Conservation (phyloP, 2,329 filamentous ascomycete genomes). For the Neonectria neomacrospora region DNA sequence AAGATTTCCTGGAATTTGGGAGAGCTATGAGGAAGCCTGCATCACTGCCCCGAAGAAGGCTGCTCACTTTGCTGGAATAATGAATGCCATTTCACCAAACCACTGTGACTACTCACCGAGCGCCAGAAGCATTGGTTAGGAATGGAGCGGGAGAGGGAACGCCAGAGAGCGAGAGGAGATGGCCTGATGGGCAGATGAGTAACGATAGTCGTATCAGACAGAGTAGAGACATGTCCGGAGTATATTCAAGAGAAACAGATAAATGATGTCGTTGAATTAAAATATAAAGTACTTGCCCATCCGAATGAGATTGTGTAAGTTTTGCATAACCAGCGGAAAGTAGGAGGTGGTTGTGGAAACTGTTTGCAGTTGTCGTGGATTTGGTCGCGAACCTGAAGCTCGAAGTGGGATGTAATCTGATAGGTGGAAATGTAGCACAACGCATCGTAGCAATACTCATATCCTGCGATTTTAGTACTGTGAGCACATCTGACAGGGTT, state of each 20-base stretch:
- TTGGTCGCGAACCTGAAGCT: not conserved
- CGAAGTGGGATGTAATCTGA: not conserved
- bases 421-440: not conserved
- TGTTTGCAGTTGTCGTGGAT: not conserved
- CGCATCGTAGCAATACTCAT: not conserved
- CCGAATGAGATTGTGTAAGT: not conserved
- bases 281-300: not conserved
- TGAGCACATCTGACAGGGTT: not conserved
- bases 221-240: too few species aligned
- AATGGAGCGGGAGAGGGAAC: too few species aligned
- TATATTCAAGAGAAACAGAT: not conserved
- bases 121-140: too few species aligned
- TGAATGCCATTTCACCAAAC: too few species aligned
- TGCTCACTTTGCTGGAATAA: too few species aligned
- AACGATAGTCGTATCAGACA: too few species aligned
- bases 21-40: too few species aligned
- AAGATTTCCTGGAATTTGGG: too few species aligned
- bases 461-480: not conserved
- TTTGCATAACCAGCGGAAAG: not conserved
- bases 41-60: too few species aligned
- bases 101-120: too few species aligned
- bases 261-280: not conserved
- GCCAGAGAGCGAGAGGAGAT: too few species aligned
- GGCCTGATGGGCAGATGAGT: too few species aligned
- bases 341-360: not conserved